Evolutionary conservation across 202 grass and related monocot genomes (phyloP), one percentile per base, ranked within the genome.

Genomic region (Bolboschoenoplectus hybrid): DNA sequence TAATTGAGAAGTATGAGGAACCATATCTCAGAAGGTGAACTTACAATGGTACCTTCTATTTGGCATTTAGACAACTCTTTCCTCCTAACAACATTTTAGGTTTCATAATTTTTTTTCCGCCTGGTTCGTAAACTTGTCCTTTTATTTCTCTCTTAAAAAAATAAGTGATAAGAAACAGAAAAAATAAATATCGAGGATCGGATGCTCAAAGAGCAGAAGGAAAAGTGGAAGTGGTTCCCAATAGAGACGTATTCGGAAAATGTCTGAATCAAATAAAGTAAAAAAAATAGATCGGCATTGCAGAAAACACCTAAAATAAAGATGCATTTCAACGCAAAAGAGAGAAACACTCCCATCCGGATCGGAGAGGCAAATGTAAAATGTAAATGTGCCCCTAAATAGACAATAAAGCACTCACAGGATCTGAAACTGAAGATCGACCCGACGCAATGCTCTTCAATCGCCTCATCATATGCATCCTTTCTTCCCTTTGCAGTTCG

Each of bases 381-480:
- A 26, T 26, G 26, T 26, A 26, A 26, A 26, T 26, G 26, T 26
- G 26, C 26, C 26, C 26, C 26, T 44, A 44, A 44, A 44, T 44
- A 44, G 43, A 44, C 5, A 17, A 73, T 66, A 86, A 60, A 52
- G 62, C 81, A 85, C 89, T 77, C 85, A 96, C 94, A 81, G 91
- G 94, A 89, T 96, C 94, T 85, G 93, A 95, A 74, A 93, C 83
- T 49, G 91, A 95, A 16, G 91, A 95, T 83, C 93, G 91, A 61
- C 91, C 91, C 26, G 91, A 95, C 40, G 91, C 93, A 90, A 61
- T 61, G 91, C 94, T 96, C 86, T 96, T 96, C 11, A 96, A 82
- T 85, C 94, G 90, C 80, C 92, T 90, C 94, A 97, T 97, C 94
- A 97, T 91, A 92, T 97, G 90, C 94, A 97, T 97, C 92, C 88